Base-by-base conservation (phyloP, 805 yeast genomes). In the Isabelozyma pseudorhagii region DNA sequence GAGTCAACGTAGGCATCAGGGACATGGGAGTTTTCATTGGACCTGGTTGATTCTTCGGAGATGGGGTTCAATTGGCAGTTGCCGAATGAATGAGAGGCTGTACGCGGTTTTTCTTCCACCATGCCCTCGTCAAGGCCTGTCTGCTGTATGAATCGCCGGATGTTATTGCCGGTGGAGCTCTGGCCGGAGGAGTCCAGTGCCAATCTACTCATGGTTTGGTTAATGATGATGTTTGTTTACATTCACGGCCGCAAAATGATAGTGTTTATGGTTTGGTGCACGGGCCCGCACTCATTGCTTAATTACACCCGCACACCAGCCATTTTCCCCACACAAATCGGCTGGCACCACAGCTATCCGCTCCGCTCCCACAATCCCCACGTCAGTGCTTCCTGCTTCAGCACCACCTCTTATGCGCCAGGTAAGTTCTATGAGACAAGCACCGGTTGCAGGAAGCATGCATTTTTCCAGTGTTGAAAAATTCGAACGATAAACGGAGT, bases 141-240 rank as follows among this genome's bases (percentile, higher is more conserved):
- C 36, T 66, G 66, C 46, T 54, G 55, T 5, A 68, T 65, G 49
- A 54, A 69, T 43, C 56, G 58, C 43, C 57, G 53, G 48, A 69
- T 64, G 40, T 63, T 60, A 44, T 55, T 61, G 2, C 63, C 57
- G 7, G 68, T 60, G 25, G 68, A 56, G 50, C 61, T 59, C 15
- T 46, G 51, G 3, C 55, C 50, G 1, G 63, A 55, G 10, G 54
- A 47, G 40, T 59, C 61, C 65, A 61, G 65, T 17, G 49, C 47
- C 36, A 10, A 10, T 31, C 36, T 31, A 31, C 36, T 31, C 36
- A 31, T 31, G n/a, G n/a, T 13, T 9, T 31, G 36, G 36, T 10
- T 9, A 3, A 3, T 31, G 36, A 31, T 31, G 36, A 31, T 31
- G 36, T 31, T 31, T 31, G 36, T 31, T 31, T 31, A 31, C 36